Evolutionary conservation across 495 filamentous ascomycete species (phyloP).

Genomic region (Aspergillus avenaceus): DNA sequence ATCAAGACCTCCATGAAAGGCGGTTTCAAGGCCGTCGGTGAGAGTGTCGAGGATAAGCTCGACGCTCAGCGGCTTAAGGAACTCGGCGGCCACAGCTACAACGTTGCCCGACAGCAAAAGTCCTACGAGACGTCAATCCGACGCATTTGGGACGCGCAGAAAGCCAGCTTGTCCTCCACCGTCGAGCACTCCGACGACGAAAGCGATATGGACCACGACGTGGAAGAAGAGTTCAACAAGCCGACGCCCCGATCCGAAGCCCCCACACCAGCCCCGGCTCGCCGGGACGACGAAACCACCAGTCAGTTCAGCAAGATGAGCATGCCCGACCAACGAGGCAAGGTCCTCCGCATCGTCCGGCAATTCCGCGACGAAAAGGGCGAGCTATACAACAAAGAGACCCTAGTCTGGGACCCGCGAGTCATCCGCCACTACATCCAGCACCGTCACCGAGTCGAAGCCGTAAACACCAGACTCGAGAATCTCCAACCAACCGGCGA

Average conservation of each 20-base stretch:
- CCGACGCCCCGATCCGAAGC: slow-evolving; percentile 61
- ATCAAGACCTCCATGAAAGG: slow-evolving; percentile 98
- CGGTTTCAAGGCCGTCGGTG: slow-evolving; percentile 85
- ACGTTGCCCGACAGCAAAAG: slow-evolving; percentile 85
- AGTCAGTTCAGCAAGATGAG: slow-evolving; percentile 84
- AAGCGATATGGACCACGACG: slow-evolving; percentile 63
- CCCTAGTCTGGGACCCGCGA: slow-evolving; percentile 65
- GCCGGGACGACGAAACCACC: slow-evolving; percentile 71
- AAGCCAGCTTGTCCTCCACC: slow-evolving; percentile 64
- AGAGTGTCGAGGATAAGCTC: slow-evolving; percentile 82
- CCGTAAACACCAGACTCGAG: slow-evolving; percentile 59
- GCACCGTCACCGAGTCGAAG: slow-evolving; percentile 50
- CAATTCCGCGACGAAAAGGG: slow-evolving; percentile 58
- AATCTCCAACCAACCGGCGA: slow-evolving; percentile 71
- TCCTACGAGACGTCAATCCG: slow-evolving; percentile 85
- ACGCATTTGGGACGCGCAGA: slow-evolving; percentile 86
- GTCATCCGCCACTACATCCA: slow-evolving; percentile 66
- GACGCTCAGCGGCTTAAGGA: slow-evolving; percentile 80
- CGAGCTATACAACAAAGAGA: slow-evolving; percentile 51
- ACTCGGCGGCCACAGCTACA: slow-evolving; percentile 92
- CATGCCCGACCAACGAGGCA: slow-evolving; percentile 60
- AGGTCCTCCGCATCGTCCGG: slow-evolving; percentile 73
- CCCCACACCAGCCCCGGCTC: slow-evolving; percentile 49
- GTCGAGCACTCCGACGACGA: slow-evolving; percentile 59
- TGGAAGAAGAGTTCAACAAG: slow-evolving; percentile 58